Base-by-base conservation (phyloP, 495 filamentous ascomycete species). In the Tuber umbilicatum region DNA sequence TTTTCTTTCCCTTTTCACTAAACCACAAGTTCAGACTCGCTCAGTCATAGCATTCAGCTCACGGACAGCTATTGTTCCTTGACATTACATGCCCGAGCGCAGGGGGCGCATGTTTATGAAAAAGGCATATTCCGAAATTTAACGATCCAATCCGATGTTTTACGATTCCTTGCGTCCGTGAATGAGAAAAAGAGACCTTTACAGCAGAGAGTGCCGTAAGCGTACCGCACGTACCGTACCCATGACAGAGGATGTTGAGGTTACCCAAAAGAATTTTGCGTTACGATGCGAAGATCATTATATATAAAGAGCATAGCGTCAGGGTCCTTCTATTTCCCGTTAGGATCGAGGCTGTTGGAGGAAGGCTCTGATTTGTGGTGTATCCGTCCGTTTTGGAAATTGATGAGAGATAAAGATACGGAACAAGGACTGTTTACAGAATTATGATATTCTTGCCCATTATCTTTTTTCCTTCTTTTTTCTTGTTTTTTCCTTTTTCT, bases 101-200 rank as follows among this genome's bases (percentile, higher is more conserved):
- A 64, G 55, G 55, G 55, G 55, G 55, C 55, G 55, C 55, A 17
- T 64, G 55, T 64, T 64, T 64, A 14, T 64, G 55, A 64, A 64
- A 64, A 64, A 64, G 55, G 55, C 55, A 64, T 64, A 35, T 64
- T 35, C 55, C 55, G 55, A 35, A 64, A 64, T 64, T 35, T 31
- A 64, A 60, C 55, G 31, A 64, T 31, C 5, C 35, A 6, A 31
- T 35, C 55, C 55, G 55, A 64, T 64, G 55, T 64, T 64, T 64
- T 64, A 64, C 55, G 55, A 64, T 64, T 64, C 55, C 55, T 64
- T 64, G 55, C 55, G 35, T 64, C 55, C 3, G 27, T 64, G 55
- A 64, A 64, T 64, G 14, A 17, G 19, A 60, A 55, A 55, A 5
- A 12, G 12, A 16, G n/a, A 31, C n/a, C 50, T 60, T 27, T 16